Evolutionary conservation across 345 rosid species (phyloP).

Genomic region (Abelmoschus esculentus): DNA sequence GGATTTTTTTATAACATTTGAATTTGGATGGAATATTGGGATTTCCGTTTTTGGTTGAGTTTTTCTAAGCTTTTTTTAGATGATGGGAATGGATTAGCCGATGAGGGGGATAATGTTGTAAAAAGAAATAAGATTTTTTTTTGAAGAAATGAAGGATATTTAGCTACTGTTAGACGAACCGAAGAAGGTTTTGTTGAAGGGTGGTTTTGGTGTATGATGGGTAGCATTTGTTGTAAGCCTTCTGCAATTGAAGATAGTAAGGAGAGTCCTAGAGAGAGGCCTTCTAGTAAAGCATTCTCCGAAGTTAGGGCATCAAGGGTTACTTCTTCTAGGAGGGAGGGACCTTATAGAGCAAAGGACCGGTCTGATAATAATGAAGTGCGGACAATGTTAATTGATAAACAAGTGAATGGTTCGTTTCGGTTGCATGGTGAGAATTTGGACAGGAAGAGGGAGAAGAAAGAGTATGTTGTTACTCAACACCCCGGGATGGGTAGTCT

Average conservation of each 20-base stretch:
- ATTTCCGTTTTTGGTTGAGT: slow-evolving; percentile 11
- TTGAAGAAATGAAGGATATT: slow-evolving; percentile 21
- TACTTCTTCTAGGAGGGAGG: slow-evolving; percentile 72
- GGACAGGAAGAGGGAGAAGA: slow-evolving; percentile 66
- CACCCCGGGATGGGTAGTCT: slow-evolving; percentile 57
- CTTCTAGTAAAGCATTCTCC: slow-evolving; percentile 49
- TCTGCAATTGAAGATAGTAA: slow-evolving; percentile 79
- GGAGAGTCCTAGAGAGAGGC: slow-evolving; percentile 70
- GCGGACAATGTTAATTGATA: slow-evolving; percentile 49
- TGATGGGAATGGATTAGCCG: slow-evolving; percentile 26
- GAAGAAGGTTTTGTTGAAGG: slow-evolving; percentile 19
- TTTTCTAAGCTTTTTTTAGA: slow-evolving; percentile 8
- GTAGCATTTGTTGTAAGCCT: slow-evolving; percentile 77
- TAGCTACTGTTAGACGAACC: slow-evolving; percentile 27
- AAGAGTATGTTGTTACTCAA: slow-evolving; percentile 37
- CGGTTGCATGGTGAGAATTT: slow-evolving; percentile 47
- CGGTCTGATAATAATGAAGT: slow-evolving; percentile 46
- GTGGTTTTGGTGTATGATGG: slow-evolving; percentile 56
- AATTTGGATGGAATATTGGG: slow-evolving; percentile 12
- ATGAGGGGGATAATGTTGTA: slow-evolving; percentile 17
- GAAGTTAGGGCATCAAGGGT: slow-evolving; percentile 57
- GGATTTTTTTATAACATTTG: slow-evolving; percentile 7
- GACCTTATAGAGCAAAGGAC: slow-evolving; percentile 44
- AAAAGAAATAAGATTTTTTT: slow-evolving; percentile 10
- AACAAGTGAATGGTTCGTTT: slow-evolving; percentile 59